Base-by-base conservation (phyloP, 805 yeast species). In the Candida nemodendra region DNA sequence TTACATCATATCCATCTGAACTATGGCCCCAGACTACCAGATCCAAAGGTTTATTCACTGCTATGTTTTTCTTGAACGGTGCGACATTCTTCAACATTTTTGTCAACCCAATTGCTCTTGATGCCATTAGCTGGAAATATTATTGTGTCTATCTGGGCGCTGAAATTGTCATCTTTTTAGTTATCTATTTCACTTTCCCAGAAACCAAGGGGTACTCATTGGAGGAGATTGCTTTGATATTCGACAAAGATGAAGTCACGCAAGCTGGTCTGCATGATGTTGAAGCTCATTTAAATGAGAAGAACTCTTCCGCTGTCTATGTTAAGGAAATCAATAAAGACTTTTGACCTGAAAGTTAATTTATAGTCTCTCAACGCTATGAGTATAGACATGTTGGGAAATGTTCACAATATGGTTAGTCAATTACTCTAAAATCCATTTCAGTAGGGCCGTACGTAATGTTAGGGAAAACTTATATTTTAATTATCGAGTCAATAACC, bases 201-300 rank as follows among this genome's bases (percentile, higher is more conserved):
- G 87, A 81, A 61, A 81, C 87, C n/a, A 78, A 74, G 62, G 81
- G 81, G 12, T 70, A 74, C 59, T 66, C 76, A 14, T 69, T 74
- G 57, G 81, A 77, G 47, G 81, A 79, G 53, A 75, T 81, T 42
- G 81, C 68, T 48, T 62, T 68, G 41, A 69, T 71, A 40, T 71
- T 68, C 34, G 81, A 81, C 56, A 73, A 73, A 62, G 76, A 42
- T 33, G 41, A 36, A 31, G 17, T 34, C 19, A 45, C 50, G 18
- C 44, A 45, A 36, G 39, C 40, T 11, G 38, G 43, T 17, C 30
- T 41, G 34, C 27, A 21, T 4, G 39, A 29, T 13, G 9, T 33
- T 9, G 37, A 36, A 17, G 29, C 16, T 8, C 16, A 13, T 29
- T 27, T 34, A 16, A 27, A 19, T 16, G 39, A 34, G 7, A 39